Conservation (phyloP, 148 eudicot species). For the Drosera capensis region DNA sequence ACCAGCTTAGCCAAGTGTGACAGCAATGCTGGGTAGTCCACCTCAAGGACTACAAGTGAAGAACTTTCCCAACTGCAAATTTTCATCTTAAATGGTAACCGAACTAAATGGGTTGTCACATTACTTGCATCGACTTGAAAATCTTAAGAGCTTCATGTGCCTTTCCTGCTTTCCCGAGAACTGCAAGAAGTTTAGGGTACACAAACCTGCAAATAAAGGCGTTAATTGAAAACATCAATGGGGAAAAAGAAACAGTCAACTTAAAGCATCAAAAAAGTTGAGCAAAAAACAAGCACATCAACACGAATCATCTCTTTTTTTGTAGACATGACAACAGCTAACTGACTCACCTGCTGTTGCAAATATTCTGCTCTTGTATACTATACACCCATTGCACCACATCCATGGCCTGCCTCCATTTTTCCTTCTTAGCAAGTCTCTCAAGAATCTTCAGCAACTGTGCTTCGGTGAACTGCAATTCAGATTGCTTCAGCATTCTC, state of each 20-base stretch:
- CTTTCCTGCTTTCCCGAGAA: conserved; percentile 72
- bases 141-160: conserved; percentile 74
- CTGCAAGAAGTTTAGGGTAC: conserved; percentile 76
- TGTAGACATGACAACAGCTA: not conserved
- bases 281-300: not conserved
- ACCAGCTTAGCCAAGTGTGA: conserved; percentile 92
- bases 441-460: conserved; percentile 74
- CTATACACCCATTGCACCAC: conserved; percentile 82
- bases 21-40: conserved; percentile 60
- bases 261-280: not conserved
- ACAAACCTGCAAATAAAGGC: conserved; percentile 47
- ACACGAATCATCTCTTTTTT: too few relatives aligned
- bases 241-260: not conserved
- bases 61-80: conserved; percentile 14
- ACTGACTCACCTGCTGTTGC: conserved; percentile 59
- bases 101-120: conserved; percentile 12
- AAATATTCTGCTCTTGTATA: conserved; percentile 41
- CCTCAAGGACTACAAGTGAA: conserved; percentile 31
- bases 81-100: too few relatives aligned
- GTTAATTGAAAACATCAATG: not conserved
- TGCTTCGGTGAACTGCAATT: conserved; percentile 55
- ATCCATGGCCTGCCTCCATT: conserved; percentile 72
- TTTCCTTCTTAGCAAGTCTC: conserved; percentile 53
- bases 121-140: conserved; percentile 76
- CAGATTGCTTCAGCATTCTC: conserved; percentile 62